Evolutionary conservation across 768 basidiomycete species (phyloP).

Genomic region (Trametes coccinea): DNA sequence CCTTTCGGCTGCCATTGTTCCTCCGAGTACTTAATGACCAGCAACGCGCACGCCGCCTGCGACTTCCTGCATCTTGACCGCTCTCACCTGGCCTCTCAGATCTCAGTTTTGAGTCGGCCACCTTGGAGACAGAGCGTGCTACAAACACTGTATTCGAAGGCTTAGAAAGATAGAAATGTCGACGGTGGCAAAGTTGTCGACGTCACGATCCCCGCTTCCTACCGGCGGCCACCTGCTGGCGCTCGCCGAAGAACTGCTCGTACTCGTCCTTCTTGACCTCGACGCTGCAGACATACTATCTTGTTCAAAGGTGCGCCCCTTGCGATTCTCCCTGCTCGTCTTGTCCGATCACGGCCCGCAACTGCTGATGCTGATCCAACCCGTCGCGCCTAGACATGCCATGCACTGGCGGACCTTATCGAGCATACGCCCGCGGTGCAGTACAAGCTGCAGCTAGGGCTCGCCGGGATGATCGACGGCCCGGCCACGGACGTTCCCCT

Average conservation of each 20-base stretch:
- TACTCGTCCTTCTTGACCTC: background rate
- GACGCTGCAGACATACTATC: background rate
- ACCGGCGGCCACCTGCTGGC: background rate
- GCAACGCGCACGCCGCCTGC: too few species aligned
- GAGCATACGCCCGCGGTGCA: slow-evolving; percentile 2
- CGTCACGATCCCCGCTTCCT: too few species aligned
- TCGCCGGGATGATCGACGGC: slow-evolving; percentile 10
- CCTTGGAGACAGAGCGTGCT: too few species aligned
- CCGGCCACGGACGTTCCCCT: background rate
- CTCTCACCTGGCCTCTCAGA: too few species aligned
- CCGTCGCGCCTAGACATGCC: background rate
- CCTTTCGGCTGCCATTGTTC: too few species aligned
- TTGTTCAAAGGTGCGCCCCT: background rate
- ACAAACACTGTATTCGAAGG: too few species aligned
- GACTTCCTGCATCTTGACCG: too few species aligned
- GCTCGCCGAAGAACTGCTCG: background rate
- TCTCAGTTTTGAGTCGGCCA: too few species aligned
- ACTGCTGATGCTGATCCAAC: background rate
- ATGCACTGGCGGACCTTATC: background rate
- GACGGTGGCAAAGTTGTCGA: too few species aligned
- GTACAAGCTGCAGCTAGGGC: slow-evolving; percentile 12
- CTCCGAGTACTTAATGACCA: too few species aligned
- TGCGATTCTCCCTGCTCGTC: background rate
- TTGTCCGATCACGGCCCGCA: background rate
- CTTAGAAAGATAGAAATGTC: too few species aligned